These are phyloP conservation scores for Ophiostoma ulmi DNA, from an alignment of 2,329 filamentous ascomycete genomes.

Conservation along the genomic window DNA sequence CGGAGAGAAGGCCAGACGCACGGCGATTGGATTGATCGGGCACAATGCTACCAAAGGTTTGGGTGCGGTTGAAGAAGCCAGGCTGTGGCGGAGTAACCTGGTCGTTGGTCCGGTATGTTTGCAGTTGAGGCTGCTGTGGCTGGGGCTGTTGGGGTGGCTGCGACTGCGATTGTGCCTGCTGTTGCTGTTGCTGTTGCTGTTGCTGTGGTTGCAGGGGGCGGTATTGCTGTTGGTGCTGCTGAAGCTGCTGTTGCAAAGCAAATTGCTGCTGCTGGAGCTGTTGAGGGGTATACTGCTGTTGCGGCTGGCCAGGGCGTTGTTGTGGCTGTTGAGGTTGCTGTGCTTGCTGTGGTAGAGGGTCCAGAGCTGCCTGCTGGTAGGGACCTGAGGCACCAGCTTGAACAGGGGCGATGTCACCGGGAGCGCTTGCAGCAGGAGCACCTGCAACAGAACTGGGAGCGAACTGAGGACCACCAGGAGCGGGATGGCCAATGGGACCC, in stretches of 20 bases:
- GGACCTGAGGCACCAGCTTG: not conserved
- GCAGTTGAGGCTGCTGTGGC: conserved; percentile 12
- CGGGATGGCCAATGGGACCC: not conserved
- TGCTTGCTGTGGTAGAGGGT: not conserved
- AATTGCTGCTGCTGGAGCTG: conserved; percentile 12
- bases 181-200: conserved; percentile 22
- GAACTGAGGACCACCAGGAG: not conserved
- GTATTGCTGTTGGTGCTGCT: conserved; percentile 17
- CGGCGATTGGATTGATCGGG: conserved; percentile 13
- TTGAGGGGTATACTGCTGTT: conserved; percentile 3
- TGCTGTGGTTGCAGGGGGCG: conserved; percentile 19
- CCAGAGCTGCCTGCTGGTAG: not conserved
- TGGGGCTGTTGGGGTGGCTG: conserved; percentile 28
- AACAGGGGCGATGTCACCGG: not conserved
- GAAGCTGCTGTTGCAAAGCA: conserved; percentile 14
- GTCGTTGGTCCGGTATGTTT: not conserved
- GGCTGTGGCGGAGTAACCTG: not conserved
- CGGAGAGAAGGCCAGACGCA: conserved; percentile 20
- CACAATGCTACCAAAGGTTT: conserved; percentile 23
- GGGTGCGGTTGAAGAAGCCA: conserved; percentile 15
- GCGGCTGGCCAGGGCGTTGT: not conserved
- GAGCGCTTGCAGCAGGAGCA: not conserved
- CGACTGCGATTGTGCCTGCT: conserved; percentile 8
- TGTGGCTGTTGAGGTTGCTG: conserved; percentile 13
- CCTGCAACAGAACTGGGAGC: not conserved